These are phyloP conservation scores for Rachicladosporium sp. DNA, from an alignment of 2,329 filamentous ascomycete species.

Conservation along the genomic window DNA sequence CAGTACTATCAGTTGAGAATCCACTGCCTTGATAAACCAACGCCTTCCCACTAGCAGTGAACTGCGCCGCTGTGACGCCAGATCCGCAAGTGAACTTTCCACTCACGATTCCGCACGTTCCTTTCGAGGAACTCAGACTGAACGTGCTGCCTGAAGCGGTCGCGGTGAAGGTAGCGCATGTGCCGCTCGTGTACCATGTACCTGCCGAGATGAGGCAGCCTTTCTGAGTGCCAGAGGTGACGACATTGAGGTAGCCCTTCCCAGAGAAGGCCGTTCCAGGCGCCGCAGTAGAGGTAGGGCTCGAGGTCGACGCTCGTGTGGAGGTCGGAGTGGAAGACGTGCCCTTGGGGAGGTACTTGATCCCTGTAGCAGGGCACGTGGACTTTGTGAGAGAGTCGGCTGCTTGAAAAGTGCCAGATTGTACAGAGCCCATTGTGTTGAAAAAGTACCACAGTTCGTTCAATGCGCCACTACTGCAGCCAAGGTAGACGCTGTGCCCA, in stretches of 20 bases:
- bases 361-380: constrained; percentile 48
- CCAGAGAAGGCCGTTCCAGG: constrained; percentile 39
- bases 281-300: constrained; percentile 21
- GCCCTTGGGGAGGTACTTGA: constrained; percentile 54
- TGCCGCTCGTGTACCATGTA: constrained; percentile 55
- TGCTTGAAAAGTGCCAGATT: constrained; percentile 49
- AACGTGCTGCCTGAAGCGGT: constrained; percentile 28
- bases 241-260: constrained; percentile 47
- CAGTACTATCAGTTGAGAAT: constrained; percentile 34
- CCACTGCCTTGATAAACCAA: constrained; percentile 28
- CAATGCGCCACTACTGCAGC: constrained; percentile 38
- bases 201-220: constrained; percentile 59
- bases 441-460: constrained; percentile 53
- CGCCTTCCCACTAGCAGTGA: constrained; percentile 25
- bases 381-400: constrained; percentile 44
- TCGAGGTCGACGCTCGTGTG: constrained; percentile 24
- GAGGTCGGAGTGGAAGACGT: constrained; percentile 9
- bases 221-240: constrained; percentile 34
- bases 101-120: constrained; percentile 43
- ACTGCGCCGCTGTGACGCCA: constrained; percentile 32
- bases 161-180: constrained; percentile 54
- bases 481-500: constrained; percentile 46
- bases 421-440: constrained; percentile 46
- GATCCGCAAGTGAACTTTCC: constrained; percentile 44
- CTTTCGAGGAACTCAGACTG: constrained; percentile 47